Percentiles rank a stretch among this genome's conserved stretches.
Evolutionary conservation across 768 basidiomycete species (phyloP).

Genomic region (Suillus lakei): DNA sequence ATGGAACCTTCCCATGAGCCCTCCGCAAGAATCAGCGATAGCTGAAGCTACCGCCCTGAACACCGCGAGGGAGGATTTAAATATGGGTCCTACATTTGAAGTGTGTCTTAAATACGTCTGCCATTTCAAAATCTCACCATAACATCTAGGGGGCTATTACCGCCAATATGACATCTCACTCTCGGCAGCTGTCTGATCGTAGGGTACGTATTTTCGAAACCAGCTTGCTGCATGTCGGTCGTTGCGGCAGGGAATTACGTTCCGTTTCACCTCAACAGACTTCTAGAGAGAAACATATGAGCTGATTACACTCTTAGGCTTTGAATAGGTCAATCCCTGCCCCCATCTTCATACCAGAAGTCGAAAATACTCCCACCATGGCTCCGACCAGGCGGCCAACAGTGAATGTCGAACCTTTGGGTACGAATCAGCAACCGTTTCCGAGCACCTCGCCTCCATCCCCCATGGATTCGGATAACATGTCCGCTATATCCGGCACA

Average conservation of each 20-base stretch:
- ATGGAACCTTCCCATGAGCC: not conserved
- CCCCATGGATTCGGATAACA: slow-evolving; percentile 37
- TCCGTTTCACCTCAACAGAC: too few species aligned
- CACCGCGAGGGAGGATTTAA: not conserved
- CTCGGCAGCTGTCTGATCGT: not conserved
- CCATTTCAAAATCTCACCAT: not conserved
- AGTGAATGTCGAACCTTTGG: slow-evolving; percentile 12
- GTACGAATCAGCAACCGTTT: slow-evolving; percentile 7
- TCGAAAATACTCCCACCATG: slow-evolving; percentile 38
- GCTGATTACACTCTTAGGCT: slow-evolving; percentile 16
- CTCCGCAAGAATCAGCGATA: not conserved
- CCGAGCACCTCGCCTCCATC: slow-evolving; percentile 33
- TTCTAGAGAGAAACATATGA: slow-evolving; percentile 8
- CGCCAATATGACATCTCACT: not conserved
- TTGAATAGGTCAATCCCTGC: slow-evolving; percentile 49
- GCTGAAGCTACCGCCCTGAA: not conserved
- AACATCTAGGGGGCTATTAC: not conserved
- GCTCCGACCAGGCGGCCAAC: slow-evolving; percentile 38
- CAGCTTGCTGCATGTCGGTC: not conserved
- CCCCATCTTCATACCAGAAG: slow-evolving; percentile 56
- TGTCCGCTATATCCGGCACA: slow-evolving; percentile 68
- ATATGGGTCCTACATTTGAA: not conserved
- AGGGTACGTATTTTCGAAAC: not conserved
- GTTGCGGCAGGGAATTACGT: not conserved
- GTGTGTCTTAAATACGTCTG: not conserved